These are phyloP conservation scores for Tuber brumale DNA, from an alignment of 495 filamentous ascomycete genomes.

Conservation along the genomic window DNA sequence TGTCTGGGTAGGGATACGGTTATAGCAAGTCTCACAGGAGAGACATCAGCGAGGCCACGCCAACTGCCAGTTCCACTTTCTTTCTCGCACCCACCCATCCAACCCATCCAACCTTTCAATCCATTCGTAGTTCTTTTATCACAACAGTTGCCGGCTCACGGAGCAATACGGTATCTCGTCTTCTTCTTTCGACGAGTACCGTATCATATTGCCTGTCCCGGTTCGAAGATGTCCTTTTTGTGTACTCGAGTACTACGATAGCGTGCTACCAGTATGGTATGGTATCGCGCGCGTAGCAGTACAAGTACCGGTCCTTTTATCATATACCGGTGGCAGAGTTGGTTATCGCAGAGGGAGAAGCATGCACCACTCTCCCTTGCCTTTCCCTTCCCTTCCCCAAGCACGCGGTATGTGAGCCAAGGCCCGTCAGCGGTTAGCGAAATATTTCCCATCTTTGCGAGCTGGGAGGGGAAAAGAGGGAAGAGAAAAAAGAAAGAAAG, in stretches of 20 bases:
- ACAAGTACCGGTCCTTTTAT: too few species aligned
- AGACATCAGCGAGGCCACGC: not conserved
- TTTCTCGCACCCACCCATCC: not conserved
- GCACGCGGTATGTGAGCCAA: conserved; percentile 31
- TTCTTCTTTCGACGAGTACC: not conserved
- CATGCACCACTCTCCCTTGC: too few species aligned
- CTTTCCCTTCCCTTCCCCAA: too few species aligned
- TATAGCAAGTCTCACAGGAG: not conserved
- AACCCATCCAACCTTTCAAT: not conserved
- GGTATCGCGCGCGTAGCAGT: too few species aligned
- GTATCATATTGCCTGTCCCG: too few species aligned
- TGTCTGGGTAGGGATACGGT: not conserved
- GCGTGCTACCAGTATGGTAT: too few species aligned
- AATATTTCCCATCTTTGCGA: conserved; percentile 26
- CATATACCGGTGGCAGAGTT: too few species aligned
- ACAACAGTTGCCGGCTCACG: not conserved
- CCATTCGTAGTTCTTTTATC: not conserved
- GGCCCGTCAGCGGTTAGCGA: conserved; percentile 41
- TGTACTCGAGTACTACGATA: too few species aligned
- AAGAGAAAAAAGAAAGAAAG: not conserved
- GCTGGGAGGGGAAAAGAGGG: conserved; percentile 13
- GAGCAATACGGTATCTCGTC: not conserved
- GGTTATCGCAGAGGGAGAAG: too few species aligned
- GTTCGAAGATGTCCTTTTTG: too few species aligned
- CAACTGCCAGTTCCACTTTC: not conserved